Evolutionary conservation across 2,329 filamentous ascomycete species (phyloP), one percentile per base, ranked within the genome.

Genomic region (Exophiala dermatitidis): DNA sequence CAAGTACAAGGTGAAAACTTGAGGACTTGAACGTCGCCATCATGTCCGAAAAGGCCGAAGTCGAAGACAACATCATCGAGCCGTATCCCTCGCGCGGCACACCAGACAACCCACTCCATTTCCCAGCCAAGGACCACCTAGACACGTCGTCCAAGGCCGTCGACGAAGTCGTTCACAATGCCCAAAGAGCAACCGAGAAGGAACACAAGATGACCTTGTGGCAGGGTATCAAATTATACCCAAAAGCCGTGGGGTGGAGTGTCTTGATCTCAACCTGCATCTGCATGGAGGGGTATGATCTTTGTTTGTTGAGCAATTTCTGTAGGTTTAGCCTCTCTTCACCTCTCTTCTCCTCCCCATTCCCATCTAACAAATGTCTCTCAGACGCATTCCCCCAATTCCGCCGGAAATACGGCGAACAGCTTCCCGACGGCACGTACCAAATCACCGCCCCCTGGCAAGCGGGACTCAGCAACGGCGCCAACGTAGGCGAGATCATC

Each of bases 241-340:
- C 88, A 54, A 91, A 94, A 73, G 90, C 90, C 26, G 84, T 94
- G 52, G 78, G 74, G 26, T 95, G 88, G 88, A 88, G 84, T 63
- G 65, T 95, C 47, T 74, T 94, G 54, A 90, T 95, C 69, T 91
- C 86, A n/a, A 91, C 88, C 0, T 90, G 86, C 67, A 93, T 95
- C 65, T 82, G 81, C 64, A 95, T 95, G 90, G 89, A 95, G 37
- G 62, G 62, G 3, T 63, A 61, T 41, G 88, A 95, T 66, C 77
- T 93, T 54, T 84, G 81, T 64, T 74, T 94, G 36, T 32, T 65
- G 10, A 51, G 52, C 30, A 58, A 48, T 30, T 63, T 66, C 51
- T 63, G 56, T 54, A 33, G 40, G 53, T 48, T 9, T 54, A 33
- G 40, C 50, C 46, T 9, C 12, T 26, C n/a, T 5, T n/a, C 7